phyloP scores from a whole-genome alignment of 139 green algal genomes.

The Closterium sp. region DNA sequence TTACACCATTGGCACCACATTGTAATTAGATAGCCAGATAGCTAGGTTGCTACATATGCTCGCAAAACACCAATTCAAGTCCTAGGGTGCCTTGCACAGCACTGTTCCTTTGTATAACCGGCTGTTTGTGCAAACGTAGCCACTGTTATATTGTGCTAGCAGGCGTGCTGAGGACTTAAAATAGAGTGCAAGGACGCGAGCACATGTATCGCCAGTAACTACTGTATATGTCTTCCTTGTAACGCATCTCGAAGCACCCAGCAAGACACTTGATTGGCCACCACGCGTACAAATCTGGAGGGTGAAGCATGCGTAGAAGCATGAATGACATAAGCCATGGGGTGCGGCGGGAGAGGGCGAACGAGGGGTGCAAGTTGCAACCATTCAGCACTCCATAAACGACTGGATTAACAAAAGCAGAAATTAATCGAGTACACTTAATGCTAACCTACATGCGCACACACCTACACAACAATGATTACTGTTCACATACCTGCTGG shows the following conservation, averaged over 20 bases:
- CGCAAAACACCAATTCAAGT: too few relatives aligned
- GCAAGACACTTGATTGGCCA: not conserved
- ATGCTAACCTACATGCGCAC: too few relatives aligned
- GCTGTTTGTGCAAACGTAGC: not conserved
- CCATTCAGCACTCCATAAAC: not conserved
- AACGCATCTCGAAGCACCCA: not conserved
- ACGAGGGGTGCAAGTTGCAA: not conserved
- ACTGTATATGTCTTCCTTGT: not conserved
- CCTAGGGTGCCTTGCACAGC: not conserved
- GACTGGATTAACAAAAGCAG: not conserved
- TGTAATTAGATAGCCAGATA: too few relatives aligned
- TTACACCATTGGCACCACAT: too few relatives aligned
- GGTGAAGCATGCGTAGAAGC: not conserved
- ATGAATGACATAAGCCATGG: too few relatives aligned
- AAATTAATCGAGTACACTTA: too few relatives aligned
- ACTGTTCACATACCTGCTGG: not conserved
- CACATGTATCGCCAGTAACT: not conserved
- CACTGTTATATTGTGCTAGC: not conserved
- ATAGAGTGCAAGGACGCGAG: not conserved
- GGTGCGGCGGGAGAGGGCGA: not conserved
- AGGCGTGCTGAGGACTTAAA: not conserved
- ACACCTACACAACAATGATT: too few relatives aligned
- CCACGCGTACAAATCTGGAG: not conserved
- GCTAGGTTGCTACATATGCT: too few relatives aligned
- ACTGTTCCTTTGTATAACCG: not conserved